A percentile compares a stretch with the other conserved stretches of the same genome.
Evolutionary conservation across 257 asterid genomes (phyloP).

Genomic region (Fraxinus americana): DNA sequence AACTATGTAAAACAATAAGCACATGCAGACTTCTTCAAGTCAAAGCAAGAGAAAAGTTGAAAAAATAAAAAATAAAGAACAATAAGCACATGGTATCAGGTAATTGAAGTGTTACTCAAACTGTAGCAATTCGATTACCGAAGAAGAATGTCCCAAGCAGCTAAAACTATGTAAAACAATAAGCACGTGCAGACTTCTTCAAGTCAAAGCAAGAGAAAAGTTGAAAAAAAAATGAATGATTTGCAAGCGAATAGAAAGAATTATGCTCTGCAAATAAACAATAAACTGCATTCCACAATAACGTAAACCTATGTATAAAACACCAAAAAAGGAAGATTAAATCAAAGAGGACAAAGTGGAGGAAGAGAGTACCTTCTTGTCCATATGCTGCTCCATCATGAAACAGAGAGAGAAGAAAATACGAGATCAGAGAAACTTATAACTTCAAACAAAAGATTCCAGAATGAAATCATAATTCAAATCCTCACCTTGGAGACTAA

Average conservation of each 20-base stretch:
- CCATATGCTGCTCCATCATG: slow-evolving; percentile 66
- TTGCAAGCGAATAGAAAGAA: neutral
- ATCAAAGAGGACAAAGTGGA: slow-evolving; percentile 8
- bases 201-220: neutral
- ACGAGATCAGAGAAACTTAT: slow-evolving; percentile 33
- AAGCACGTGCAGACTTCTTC: neutral
- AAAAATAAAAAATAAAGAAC: no score
- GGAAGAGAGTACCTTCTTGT: slow-evolving; percentile 65
- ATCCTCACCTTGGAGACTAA: slow-evolving; percentile 88
- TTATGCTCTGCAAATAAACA: neutral
- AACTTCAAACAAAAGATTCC: slow-evolving; percentile 7
- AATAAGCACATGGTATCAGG: no score
- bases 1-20: neutral
- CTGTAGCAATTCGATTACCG: no score
- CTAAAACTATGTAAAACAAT: no score
- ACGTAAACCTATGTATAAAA: neutral
- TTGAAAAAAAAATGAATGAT: no score
- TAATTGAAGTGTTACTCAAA: neutral
- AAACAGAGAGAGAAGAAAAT: slow-evolving; percentile 21
- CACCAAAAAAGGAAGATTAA: neutral
- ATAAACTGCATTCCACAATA: neutral
- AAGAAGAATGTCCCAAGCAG: no score
- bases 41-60: neutral
- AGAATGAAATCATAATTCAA: slow-evolving; percentile 5
- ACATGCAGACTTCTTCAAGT: neutral